A percentile compares a stretch with the other conserved stretches of the same genome.
These are phyloP conservation scores for Trichomonas gallinae DNA, from an alignment of 208 protist species.

Conservation along the genomic window DNA sequence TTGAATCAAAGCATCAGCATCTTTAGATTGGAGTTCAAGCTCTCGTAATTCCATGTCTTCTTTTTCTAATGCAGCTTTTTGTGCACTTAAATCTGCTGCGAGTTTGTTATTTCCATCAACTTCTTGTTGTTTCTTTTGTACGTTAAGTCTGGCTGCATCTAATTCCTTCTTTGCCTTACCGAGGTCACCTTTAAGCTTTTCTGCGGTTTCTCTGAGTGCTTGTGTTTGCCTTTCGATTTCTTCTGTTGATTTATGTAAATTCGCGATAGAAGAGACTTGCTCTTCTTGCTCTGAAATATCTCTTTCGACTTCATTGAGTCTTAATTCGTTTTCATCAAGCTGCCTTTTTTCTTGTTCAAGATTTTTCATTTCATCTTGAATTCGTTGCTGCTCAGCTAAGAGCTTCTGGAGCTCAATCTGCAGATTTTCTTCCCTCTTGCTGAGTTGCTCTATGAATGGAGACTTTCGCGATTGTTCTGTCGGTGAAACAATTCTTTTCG, in stretches of 20 bases:
- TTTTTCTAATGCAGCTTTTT: not conserved
- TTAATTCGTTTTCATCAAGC: not conserved
- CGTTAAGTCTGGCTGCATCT: not conserved
- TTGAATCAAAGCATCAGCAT: not conserved
- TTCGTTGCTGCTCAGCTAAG: not conserved
- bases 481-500: not conserved
- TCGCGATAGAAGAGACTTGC: not conserved
- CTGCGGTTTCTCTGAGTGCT: not conserved
- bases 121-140: not conserved
- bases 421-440: not conserved
- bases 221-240: not conserved
- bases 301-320: not conserved
- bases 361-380: not conserved
- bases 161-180: not conserved
- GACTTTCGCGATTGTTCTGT: not conserved
- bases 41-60: not conserved
- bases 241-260: not conserved
- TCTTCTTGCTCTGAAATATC: not conserved
- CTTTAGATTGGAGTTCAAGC: not conserved
- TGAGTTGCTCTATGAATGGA: not conserved
- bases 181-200: not conserved
- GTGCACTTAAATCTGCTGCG: not conserved
- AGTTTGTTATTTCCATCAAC: not conserved
- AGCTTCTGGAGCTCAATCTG: not conserved
- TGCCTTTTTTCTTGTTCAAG: not conserved